Evolutionary conservation across 2,329 filamentous ascomycete genomes (phyloP), one percentile per base, ranked within the genome.

Genomic region (Aspergillus carbonarius): DNA sequence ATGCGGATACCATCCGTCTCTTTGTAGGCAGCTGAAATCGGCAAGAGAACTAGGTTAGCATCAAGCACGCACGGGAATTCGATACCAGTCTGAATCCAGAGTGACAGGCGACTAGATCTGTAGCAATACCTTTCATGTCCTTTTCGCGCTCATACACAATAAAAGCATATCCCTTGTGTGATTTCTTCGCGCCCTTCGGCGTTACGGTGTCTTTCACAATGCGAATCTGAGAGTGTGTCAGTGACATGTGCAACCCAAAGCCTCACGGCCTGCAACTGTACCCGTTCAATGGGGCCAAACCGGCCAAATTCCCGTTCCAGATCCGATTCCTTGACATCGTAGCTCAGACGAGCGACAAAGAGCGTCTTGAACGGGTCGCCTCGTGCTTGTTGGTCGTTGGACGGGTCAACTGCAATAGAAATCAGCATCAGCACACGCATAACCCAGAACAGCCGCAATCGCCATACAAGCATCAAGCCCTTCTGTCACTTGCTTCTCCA

Each of bases 131-230:
- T 92, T 96, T 96, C 93, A 98, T 97, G 75, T 98, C 95, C 78
- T 93, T 93, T 79, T 98, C 95, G 75, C 91, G 89, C 78, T 98
- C 93, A 74, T 93, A 99, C 55, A 98, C 91, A 67, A 99, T 89
- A 73, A 99, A 99, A 61, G 92, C 95, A 76, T 99, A 99, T 62
- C 95, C 95, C 70, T 89, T 85, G 72, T 96, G 91, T 52, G 88
- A 80, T 79, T 92, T 92, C 72, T 89, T 89, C 73, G 91, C 88
- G 78, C 93, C 90, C 70, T 88, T 90, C 57, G 91, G 86, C 12
- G 68, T 71, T 15, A 68, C 62, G 4, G 87, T 88, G 73, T 96
- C 89, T 69, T 86, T 86, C 66, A 97, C 86, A 68, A 96, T 91
- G 62, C 93, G 91, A 70, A 96, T 96, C 91, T 95, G 54, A 42